Evolutionary conservation across 1,284 basidiomycete genomes (phyloP), one percentile per base, ranked within the genome.

Genomic region (Apiotrichum laibachii): DNA sequence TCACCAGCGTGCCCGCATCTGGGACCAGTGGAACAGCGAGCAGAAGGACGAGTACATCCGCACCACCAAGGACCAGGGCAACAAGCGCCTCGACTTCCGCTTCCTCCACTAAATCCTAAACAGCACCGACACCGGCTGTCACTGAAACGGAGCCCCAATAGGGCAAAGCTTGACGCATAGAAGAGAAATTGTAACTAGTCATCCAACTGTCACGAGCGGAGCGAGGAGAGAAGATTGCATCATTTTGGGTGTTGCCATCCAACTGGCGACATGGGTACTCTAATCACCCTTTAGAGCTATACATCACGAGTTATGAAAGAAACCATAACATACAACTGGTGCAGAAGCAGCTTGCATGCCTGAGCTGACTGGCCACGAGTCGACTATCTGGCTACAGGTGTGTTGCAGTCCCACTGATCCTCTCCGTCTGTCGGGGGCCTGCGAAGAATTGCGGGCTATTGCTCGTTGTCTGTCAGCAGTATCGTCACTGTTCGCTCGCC

Each of bases 1-100:
- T 58, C 61, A 59, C n/a, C 53, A 59, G 37, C 65, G 63, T 54
- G 56, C 57, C 18, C 60, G 60, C 46, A 60, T 66, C 2, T 75
- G 73, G 73, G 61, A 69, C 44, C 18, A 40, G 15, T 65, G 61
- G 65, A 69, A 65, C 1, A 22, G 51, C 16, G 65, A 65, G 50
- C 63, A 69, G 50, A 62, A 63, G 57, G 52, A 61, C 15, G 61
- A 65, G 15, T 71, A 73, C 53, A 51, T 71, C 12, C 26, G 43
- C 16, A 69, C 65, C 1, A 72, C 71, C 4, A 67, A 40, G 39
- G 67, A 73, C 39, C 59, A 64, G 58, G 70, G 67, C 11, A 73
- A 70, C 56, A 70, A 72, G 57, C 55, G 68, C 18, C 50, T 57
- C 26, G 56, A 57, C 56, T 57, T 52, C 56, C 50, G 56, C n/a